A percentile compares a stretch with the other conserved stretches of the same genome.
These are phyloP conservation scores for Thalassiosira hispida DNA, from an alignment of 352 stramenopile species.

Conservation along the genomic window DNA sequence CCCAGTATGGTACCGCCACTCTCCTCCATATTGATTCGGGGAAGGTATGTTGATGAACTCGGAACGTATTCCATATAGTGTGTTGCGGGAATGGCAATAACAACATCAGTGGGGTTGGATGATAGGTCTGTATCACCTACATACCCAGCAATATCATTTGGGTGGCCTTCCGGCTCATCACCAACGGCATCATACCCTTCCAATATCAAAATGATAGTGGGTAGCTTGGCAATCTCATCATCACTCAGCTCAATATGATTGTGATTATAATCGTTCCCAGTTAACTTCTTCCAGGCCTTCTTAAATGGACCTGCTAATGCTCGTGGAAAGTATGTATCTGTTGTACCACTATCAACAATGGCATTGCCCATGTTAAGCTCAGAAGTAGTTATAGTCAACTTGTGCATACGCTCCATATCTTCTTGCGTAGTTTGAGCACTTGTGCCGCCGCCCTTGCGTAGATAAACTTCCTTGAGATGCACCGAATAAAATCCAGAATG, in stretches of 20 bases:
- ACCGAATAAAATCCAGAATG: conserved; percentile 85
- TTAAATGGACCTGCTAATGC: conserved; percentile 71
- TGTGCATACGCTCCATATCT: conserved; percentile 30
- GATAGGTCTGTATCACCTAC: conserved; percentile 53
- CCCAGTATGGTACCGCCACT: conserved; percentile 64
- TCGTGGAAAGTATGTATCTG: conserved; percentile 86
- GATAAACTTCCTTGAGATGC: conserved; percentile 79
- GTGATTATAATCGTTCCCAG: conserved; percentile 67
- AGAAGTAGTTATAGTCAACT: conserved; percentile 28
- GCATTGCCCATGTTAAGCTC: conserved; percentile 51
- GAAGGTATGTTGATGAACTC: conserved; percentile 64
- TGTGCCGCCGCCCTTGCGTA: conserved; percentile 54
- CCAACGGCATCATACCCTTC: conserved; percentile 29
- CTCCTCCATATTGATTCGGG: conserved; percentile 86
- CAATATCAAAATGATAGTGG: conserved; percentile 79
- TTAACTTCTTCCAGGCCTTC: conserved; percentile 68
- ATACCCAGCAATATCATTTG: conserved; percentile 30
- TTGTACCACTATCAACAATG: conserved; percentile 89
- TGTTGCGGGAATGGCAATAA: conserved; percentile 79
- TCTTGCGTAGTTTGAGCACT: conserved; percentile 15
- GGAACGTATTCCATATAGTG: conserved; percentile 85
- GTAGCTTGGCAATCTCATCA: conserved; percentile 63
- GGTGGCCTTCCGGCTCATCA: conserved; percentile 15
- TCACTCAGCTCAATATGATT: conserved; percentile 55
- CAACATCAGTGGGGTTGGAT: conserved; percentile 63